Evolutionary conservation across 1,284 basidiomycete species (phyloP).

Genomic region (Omphalotus olearius): DNA sequence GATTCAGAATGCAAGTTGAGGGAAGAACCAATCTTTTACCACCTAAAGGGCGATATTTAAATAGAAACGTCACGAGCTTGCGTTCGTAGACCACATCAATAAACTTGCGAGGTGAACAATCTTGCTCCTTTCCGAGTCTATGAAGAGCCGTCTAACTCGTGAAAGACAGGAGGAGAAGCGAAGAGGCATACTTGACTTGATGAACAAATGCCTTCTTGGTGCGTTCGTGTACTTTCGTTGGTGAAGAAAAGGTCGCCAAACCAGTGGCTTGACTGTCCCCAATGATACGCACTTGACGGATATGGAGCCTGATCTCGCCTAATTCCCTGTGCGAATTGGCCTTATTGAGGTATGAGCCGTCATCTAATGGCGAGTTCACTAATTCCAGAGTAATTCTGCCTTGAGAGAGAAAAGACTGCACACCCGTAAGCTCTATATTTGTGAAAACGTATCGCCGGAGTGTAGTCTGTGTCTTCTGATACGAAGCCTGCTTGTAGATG

Average conservation of each 20-base stretch:
- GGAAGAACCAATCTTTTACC: no score
- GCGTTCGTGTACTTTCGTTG: slow-evolving; percentile 29
- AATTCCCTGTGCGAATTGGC: slow-evolving; percentile 17
- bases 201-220: slow-evolving; percentile 34
- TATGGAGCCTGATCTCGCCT: slow-evolving; percentile 14
- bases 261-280: no score
- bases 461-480: slow-evolving; percentile 19
- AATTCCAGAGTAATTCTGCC: no score
- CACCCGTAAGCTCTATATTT: slow-evolving; percentile 28
- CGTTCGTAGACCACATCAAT: no score
- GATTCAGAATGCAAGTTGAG: background rate
- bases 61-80: background rate
- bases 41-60: slow-evolving; percentile 2
- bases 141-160: no score
- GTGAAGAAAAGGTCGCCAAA: no score
- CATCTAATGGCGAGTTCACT: slow-evolving; percentile 21
- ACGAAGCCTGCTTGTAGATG: slow-evolving; percentile 10
- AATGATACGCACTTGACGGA: no score
- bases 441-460: slow-evolving; percentile 20
- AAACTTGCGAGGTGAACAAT: no score
- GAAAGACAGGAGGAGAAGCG: no score
- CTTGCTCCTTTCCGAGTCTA: no score
- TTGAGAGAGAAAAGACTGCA: background rate
- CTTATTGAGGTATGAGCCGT: slow-evolving; percentile 24
- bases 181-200: slow-evolving; percentile 26